Evolutionary conservation across 176 grass and related monocot genomes (phyloP), one percentile per base, ranked within the genome.

Genomic region (Zoysia japonica): DNA sequence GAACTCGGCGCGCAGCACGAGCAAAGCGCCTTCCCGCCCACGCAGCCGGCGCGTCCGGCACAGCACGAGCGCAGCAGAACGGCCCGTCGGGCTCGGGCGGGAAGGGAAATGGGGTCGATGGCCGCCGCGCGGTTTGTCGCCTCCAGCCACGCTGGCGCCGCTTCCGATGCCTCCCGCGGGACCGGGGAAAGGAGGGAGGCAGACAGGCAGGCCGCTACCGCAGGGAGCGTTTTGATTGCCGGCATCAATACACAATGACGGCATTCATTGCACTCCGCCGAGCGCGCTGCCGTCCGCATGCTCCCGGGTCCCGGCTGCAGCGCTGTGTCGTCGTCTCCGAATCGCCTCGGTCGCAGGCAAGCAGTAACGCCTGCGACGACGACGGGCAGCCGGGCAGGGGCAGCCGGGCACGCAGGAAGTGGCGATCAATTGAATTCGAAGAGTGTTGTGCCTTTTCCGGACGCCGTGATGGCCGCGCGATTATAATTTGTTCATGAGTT

Each of bases 201-300:
- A 37, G 45, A 28, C 46, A 28, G 63, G 61, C 19, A 38, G 45
- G 60, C 46, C 20, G 51, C 6, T 13, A 44, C 65, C 11, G 17
- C 57, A 28, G 56, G 72, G 16, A 28, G 17, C 62, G 80, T 68
- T 67, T 84, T 75, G 51, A 84, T 80, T 83, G 86, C 70, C 68
- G 54, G 81, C 81, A 84, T 84, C 70, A 79, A 80, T 70, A 81
- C 75, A 68, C 79, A 54, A 84, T 74, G 53, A 20, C 70, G 53
- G 54, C 70, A 84, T 80, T 84, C 86, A 84, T 80, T 88, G 65
- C 77, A 11, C 65, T 67, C 65, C 50, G 64, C 77, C 77, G 50
- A 9, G 76, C 61, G 45, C 47, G 76, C 14, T 19, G 39, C 37
- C 20, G 7, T 65, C 60, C 61, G 36, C 45, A 28, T 15, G 45